These are phyloP conservation scores for Penicillium sp. DNA, from an alignment of 2,329 filamentous ascomycete species.

Conservation along the genomic window DNA sequence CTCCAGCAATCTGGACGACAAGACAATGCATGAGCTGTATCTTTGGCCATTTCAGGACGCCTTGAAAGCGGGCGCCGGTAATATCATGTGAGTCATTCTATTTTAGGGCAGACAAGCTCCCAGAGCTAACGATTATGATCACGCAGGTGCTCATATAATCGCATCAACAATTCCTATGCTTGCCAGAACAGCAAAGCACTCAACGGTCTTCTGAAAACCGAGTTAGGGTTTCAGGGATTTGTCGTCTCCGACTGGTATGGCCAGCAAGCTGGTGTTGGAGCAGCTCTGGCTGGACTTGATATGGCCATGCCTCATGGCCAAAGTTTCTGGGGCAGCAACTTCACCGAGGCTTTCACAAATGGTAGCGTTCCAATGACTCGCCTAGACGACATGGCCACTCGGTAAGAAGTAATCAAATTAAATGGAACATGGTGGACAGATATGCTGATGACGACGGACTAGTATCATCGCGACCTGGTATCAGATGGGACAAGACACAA, in stretches of 20 bases:
- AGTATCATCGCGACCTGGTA: conserved; percentile 44
- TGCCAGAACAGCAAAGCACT: conserved; percentile 74
- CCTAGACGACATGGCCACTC: conserved; percentile 55
- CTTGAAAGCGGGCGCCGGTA: conserved; percentile 51
- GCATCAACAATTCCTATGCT: conserved; percentile 68
- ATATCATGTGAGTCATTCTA: conserved; percentile 51
- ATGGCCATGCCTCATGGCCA: conserved; percentile 68
- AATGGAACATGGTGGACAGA: neutral
- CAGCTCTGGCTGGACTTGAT: conserved; percentile 67
- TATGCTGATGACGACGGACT: conserved; percentile 2
- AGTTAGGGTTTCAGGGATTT: conserved; percentile 75
- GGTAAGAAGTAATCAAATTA: conserved; percentile 9
- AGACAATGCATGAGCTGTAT: conserved; percentile 60
- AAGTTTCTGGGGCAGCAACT: conserved; percentile 24
- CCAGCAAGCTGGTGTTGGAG: conserved; percentile 62
- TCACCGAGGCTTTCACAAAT: conserved; percentile 54
- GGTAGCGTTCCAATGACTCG: conserved; percentile 52
- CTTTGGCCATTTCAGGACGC: conserved; percentile 61
- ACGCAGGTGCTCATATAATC: conserved; percentile 17
- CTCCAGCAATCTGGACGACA: conserved; percentile 61
- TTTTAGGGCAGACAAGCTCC: conserved; percentile 9
- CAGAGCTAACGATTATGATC: conserved; percentile 34
- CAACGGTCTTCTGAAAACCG: conserved; percentile 70
- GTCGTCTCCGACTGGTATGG: conserved; percentile 74
- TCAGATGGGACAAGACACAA: conserved; percentile 39